Base-by-base conservation (phyloP, 139 green algal species). In the Chlorella sp. region DNA sequence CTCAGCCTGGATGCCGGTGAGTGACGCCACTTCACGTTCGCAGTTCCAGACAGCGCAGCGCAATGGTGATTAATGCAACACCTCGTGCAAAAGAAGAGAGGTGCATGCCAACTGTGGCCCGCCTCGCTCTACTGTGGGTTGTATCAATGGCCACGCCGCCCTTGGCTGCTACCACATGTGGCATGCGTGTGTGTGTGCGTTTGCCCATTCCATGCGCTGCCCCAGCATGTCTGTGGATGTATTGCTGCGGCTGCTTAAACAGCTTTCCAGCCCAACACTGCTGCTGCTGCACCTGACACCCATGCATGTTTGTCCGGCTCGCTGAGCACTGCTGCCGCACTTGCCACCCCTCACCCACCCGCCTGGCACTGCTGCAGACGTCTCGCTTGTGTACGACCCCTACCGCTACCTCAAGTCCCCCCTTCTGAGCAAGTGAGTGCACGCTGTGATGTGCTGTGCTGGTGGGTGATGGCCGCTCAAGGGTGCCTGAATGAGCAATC, bases 341-440 rank as follows among this genome's bases (percentile, higher is more conserved):
- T 57, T 57, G 48, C 48, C 48, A 57, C 48, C 48, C 48, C 5
- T 57, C 48, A 57, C 48, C 48, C 48, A 5, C 48, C 48, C 21
- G 1, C 75, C 34, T 42, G 28, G n/a, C 14, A 19, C n/a, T 2
- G 36, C 36, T 34, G 39, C 77, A 83, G 77, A 83, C 37, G 24
- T 37, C 37, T n/a, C 77, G 32, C 4, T 83, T 0, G 22, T 83
- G 37, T 22, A 83, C 22, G 77, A 83, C 77, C 37, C 39, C 34
- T 83, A 83, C 77, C 22, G 14, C 22, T 83, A 83, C 77, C 77
- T 83, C 37, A 83, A 83, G 77, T 30, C 30, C 19, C 77, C 77
- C 15, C 1, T 36, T 2, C 34, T 83, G 21, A 39, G 22, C 77
- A 28, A 30, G 28, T 77, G 69, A 34, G 69, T 24, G 21, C 7